A percentile compares a stretch with the other conserved stretches of the same genome.
These are phyloP conservation scores for Clarireedia homoeocarpa DNA, from an alignment of 2,329 filamentous ascomycete genomes.

Conservation along the genomic window DNA sequence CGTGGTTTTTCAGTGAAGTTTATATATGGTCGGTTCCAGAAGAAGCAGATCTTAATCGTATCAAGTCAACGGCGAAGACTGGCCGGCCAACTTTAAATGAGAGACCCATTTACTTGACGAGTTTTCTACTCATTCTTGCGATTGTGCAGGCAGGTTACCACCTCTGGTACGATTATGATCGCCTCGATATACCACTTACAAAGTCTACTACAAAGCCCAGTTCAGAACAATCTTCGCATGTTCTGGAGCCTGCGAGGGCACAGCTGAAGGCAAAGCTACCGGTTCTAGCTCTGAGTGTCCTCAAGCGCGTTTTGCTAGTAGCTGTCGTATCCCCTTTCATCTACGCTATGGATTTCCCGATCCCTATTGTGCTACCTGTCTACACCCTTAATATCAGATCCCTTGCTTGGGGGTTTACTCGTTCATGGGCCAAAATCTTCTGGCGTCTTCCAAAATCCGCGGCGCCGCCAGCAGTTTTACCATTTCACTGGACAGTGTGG, in stretches of 20 bases:
- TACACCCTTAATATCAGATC: slow-evolving; percentile 58
- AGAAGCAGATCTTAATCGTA: slow-evolving; percentile 58
- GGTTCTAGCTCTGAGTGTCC: slow-evolving; percentile 27
- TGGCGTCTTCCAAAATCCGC: slow-evolving; percentile 69
- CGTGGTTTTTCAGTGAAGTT: slow-evolving; percentile 70
- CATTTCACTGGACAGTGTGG: slow-evolving; percentile 48
- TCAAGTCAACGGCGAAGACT: slow-evolving; percentile 59
- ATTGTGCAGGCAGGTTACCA: slow-evolving; percentile 63
- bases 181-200: slow-evolving; percentile 35
- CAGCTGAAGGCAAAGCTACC: slow-evolving; percentile 32
- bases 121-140: slow-evolving; percentile 61
- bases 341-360: slow-evolving; percentile 38
- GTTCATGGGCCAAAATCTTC: slow-evolving; percentile 63
- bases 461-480: slow-evolving; percentile 51
- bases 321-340: slow-evolving; percentile 33
- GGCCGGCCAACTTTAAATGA: slow-evolving; percentile 79
- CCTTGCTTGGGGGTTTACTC: slow-evolving; percentile 59
- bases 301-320: slow-evolving; percentile 31
- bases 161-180: slow-evolving; percentile 66
- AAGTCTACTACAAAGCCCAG: slow-evolving; percentile 28
- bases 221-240: slow-evolving; percentile 32
- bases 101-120: slow-evolving; percentile 71
- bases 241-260: slow-evolving; percentile 30
- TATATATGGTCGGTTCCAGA: slow-evolving; percentile 66
- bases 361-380: slow-evolving; percentile 26